Evolutionary conservation across 2,329 filamentous ascomycete genomes (phyloP).

Genomic region (Exophiala phaeomuriformis): DNA sequence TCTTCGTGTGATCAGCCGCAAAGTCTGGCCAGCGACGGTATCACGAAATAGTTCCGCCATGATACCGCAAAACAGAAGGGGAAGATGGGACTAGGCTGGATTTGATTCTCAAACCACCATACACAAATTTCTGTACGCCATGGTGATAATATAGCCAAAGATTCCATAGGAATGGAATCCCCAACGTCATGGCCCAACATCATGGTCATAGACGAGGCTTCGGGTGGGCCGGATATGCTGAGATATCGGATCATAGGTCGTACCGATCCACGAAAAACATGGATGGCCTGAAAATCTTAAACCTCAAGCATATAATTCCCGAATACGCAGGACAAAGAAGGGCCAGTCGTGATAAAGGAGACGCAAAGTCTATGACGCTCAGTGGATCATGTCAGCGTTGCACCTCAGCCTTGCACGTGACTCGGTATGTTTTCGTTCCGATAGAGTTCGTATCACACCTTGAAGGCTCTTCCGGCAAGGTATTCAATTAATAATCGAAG

Average conservation of each 20-base stretch:
- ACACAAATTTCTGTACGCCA: neutral
- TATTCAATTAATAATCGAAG: no score
- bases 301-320: no score
- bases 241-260: neutral
- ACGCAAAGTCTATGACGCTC: conserved; percentile 4
- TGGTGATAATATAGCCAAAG: neutral
- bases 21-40: conserved; percentile 35
- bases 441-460: no score
- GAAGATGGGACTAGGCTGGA: neutral
- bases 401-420: conserved; percentile 9
- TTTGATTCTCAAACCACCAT: neutral
- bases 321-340: no score
- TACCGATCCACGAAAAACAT: neutral
- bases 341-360: neutral
- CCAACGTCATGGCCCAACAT: neutral
- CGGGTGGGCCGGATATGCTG: neutral
- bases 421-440: neutral
- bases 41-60: conserved; percentile 41
- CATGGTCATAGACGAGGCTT: neutral
- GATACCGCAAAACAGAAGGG: neutral
- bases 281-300: neutral
- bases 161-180: neutral
- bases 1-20: conserved; percentile 36
- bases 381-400: conserved; percentile 1
- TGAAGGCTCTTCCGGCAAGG: no score